Conservation (phyloP, 1,284 basidiomycete genomes). For the Violaceomyces palustris region DNA sequence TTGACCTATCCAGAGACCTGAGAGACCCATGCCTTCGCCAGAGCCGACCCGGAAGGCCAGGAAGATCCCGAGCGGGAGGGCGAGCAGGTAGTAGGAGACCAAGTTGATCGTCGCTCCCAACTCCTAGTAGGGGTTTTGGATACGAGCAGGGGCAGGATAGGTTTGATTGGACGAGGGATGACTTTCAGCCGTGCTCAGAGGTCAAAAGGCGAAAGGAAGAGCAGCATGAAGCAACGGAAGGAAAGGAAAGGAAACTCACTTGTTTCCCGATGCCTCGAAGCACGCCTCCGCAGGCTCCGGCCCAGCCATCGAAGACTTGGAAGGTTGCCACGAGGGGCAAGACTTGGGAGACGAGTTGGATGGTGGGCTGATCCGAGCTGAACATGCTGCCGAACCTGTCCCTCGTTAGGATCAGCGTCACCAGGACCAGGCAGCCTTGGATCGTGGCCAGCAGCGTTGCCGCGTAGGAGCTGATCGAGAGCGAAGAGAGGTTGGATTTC, state of each 20-base stretch:
- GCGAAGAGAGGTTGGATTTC: constrained; percentile 63
- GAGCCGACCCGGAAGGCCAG: constrained; percentile 68
- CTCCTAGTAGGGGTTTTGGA: too few species aligned
- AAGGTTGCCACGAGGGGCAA: constrained; percentile 78
- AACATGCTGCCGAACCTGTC: too few species aligned
- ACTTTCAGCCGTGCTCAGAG: too few species aligned
- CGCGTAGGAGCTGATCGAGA: too few species aligned
- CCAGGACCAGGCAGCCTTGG: too few species aligned
- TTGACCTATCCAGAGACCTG: constrained; percentile 69
- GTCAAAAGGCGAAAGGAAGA: too few species aligned
- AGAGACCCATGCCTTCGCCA: constrained; percentile 28
- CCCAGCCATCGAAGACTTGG: constrained; percentile 68
- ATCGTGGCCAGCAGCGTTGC: too few species aligned
- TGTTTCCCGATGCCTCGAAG: constrained; percentile 60
- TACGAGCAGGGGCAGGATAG: too few species aligned
- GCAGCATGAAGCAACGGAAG: too few species aligned
- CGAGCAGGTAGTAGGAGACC: constrained; percentile 69
- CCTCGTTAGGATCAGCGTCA: too few species aligned
- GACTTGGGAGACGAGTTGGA: constrained; percentile 63
- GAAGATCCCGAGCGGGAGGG: constrained; percentile 67
- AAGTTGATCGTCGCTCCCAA: constrained; percentile 69
- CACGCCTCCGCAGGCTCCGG: constrained; percentile 63
- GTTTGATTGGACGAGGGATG: too few species aligned
- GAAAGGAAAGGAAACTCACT: too few species aligned
- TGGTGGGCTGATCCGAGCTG: constrained; percentile 64